Base-by-base conservation (phyloP, 78 protist species). In the Paratrimastix pyriformis region DNA sequence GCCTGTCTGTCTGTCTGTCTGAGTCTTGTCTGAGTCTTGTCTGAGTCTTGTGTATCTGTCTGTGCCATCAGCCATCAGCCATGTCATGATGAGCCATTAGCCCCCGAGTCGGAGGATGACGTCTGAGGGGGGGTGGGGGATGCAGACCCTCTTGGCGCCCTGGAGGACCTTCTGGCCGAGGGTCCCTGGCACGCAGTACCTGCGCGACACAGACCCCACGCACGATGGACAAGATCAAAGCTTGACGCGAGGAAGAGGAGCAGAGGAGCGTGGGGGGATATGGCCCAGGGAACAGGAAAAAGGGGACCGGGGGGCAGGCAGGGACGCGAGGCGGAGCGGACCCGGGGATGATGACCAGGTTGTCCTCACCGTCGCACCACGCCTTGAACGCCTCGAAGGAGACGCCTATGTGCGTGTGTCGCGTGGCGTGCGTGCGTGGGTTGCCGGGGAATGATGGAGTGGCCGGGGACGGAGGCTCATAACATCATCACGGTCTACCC, bases 111-210 rank as follows among this genome's bases (percentile, higher is more conserved):
- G n/a, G n/a, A n/a, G n/a, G n/a, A n/a, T n/a, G n/a, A n/a, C n/a
- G n/a, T n/a, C n/a, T n/a, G n/a, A n/a, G n/a, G n/a, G n/a, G n/a
- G n/a, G n/a, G n/a, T n/a, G n/a, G n/a, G n/a, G n/a, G n/a, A n/a
- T n/a, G n/a, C n/a, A n/a, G n/a, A n/a, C n/a, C n/a, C n/a, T n/a
- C 66, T 1, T 35, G 37, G 4, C 21, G 24, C 72, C 77, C 3
- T 1, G 18, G 4, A 76, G 85, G 44, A 91, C 62, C 69, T 80
- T 77, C 50, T 86, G 55, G 21, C 97, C 99, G 30, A 92, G 85
- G 0, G 98, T 96, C 30, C 97, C 98, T 9, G 75, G 88, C 4
- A 93, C 97, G 75, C 98, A 94, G 77, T 93, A 79, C 7, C 74
- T 35, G 40, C 65, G 11, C 18, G 11, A 9, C 13, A 11, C 33